phyloP scores from a whole-genome alignment of 2,329 filamentous ascomycete genomes.

The Exophiala sp. region DNA sequence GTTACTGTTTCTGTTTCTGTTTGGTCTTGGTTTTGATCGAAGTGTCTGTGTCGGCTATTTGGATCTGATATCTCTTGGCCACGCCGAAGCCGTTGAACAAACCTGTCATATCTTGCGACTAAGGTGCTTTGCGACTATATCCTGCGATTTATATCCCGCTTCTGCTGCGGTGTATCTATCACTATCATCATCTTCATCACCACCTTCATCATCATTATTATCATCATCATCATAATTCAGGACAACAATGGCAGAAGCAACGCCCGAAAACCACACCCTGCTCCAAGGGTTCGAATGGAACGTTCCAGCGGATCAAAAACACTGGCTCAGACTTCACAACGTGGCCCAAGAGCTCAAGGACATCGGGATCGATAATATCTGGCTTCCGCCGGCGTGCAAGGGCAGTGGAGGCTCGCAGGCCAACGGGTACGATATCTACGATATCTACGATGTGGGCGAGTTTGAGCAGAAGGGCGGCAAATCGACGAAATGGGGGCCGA shows the following conservation, averaged over 20 bases:
- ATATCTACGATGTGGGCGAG: constrained; percentile 59
- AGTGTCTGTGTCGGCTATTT: too few species aligned
- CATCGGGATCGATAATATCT: constrained; percentile 52
- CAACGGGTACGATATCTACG: constrained; percentile 60
- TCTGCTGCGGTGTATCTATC: too few species aligned
- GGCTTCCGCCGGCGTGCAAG: constrained; percentile 61
- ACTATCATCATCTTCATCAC: too few species aligned
- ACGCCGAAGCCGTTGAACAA: too few species aligned
- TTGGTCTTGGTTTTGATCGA: too few species aligned
- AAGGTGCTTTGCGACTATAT: too few species aligned
- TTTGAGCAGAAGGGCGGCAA: constrained; percentile 56
- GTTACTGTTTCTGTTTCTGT: too few species aligned
- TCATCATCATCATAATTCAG: too few species aligned
- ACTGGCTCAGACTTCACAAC: constrained; percentile 50
- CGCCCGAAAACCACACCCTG: neutral
- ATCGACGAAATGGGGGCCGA: constrained; percentile 58
- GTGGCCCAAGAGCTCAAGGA: constrained; percentile 48
- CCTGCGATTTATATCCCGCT: too few species aligned
- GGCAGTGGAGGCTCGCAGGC: constrained; percentile 47
- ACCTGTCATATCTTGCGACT: too few species aligned
- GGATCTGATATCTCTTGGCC: too few species aligned
- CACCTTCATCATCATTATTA: too few species aligned
- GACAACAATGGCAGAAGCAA: neutral
- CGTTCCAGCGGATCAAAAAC: constrained; percentile 30
- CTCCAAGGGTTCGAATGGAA: neutral